Evolutionary conservation across 2,329 filamentous ascomycete genomes (phyloP).

Genomic region (Fulvia fulva): DNA sequence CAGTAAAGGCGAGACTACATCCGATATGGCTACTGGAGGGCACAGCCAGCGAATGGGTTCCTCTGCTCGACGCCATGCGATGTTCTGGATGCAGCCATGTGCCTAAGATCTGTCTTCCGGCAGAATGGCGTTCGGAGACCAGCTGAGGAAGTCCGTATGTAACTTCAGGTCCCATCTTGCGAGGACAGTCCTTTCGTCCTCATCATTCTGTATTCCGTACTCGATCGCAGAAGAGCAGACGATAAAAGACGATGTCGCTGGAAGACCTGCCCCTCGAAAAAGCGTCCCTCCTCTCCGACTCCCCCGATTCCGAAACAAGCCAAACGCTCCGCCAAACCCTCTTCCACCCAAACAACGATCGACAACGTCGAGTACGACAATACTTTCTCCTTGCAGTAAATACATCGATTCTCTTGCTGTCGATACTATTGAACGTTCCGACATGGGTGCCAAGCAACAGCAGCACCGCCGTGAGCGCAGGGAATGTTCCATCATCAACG

Average conservation of each 20-base stretch:
- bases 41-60: background rate
- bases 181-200: background rate
- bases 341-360: background rate
- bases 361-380: background rate
- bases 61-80: background rate
- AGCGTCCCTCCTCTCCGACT: background rate
- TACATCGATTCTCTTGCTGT: background rate
- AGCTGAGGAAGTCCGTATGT: background rate
- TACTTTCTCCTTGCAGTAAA: background rate
- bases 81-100: background rate
- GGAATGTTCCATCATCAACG: background rate
- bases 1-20: background rate
- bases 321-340: background rate
- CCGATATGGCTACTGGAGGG: background rate
- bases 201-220: no score
- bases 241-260: no score
- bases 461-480: background rate
- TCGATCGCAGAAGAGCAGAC: no score
- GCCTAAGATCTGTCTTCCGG: background rate
- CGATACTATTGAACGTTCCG: background rate
- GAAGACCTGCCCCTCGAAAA: background rate
- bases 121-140: background rate
- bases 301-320: background rate
- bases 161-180: background rate
- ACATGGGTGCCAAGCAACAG: background rate